Conservation (phyloP, 2,329 filamentous ascomycete genomes). For the Hypoxylon rubiginosum region DNA sequence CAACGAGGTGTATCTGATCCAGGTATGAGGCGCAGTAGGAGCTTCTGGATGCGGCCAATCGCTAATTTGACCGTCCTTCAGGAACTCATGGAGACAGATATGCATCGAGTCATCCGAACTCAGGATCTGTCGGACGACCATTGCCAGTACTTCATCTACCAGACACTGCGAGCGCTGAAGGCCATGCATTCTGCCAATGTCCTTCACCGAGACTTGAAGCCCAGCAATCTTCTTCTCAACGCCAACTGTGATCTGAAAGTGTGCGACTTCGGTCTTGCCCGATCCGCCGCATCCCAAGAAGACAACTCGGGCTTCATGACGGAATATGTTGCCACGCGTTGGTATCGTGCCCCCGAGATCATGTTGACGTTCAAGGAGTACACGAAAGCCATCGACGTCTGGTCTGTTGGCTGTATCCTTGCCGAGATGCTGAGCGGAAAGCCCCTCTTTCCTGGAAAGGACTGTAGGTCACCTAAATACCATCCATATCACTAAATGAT, state of each 20-base stretch:
- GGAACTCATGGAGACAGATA: slow-evolving; percentile 99
- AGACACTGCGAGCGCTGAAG: slow-evolving; percentile 96
- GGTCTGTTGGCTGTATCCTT: slow-evolving; percentile 98
- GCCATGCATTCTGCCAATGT: slow-evolving; percentile 99
- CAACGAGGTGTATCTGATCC: slow-evolving; percentile 98
- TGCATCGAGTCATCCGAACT: slow-evolving; percentile 98
- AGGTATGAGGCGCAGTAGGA: slow-evolving; percentile 69
- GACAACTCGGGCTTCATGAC: slow-evolving; percentile 99
- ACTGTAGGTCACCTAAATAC: slow-evolving; percentile 74
- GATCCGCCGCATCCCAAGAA: slow-evolving; percentile 95
- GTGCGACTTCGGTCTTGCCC: slow-evolving; percentile 96
- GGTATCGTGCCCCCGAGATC: slow-evolving; percentile 99
- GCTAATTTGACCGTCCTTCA: slow-evolving; percentile 55
- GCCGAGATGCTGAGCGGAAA: slow-evolving; percentile 99
- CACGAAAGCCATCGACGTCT: slow-evolving; percentile 99
- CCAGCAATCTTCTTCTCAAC: slow-evolving; percentile 95
- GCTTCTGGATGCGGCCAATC: slow-evolving; percentile 4
- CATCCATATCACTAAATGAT: background rate
- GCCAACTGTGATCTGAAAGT: slow-evolving; percentile 99
- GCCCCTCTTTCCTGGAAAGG: slow-evolving; percentile 97
- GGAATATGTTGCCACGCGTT: slow-evolving; percentile 98
- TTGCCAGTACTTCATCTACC: slow-evolving; percentile 99
- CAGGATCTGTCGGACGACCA: slow-evolving; percentile 99
- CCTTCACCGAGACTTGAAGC: slow-evolving; percentile 96
- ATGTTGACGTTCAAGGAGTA: slow-evolving; percentile 99